Base-by-base conservation (phyloP, 352 stramenopile species). In the Phytophthora kernoviae region DNA sequence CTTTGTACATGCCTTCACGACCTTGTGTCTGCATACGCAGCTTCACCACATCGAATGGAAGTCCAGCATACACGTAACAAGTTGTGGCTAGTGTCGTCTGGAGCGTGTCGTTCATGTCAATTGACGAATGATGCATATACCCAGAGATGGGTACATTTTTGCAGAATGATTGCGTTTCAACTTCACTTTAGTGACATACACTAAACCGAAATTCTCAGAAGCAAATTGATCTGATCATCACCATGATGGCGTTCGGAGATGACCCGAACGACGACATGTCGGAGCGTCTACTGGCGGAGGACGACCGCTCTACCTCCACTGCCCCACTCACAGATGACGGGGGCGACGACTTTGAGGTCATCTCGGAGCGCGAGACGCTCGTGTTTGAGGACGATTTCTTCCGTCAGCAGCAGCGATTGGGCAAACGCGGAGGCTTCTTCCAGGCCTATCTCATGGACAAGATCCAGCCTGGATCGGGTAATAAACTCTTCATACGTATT, bases 381-480 rank as follows among this genome's bases (percentile, higher is more conserved):
- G 81, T 93, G 41, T 93, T 93, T 44, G 79, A 90, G 21, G 74
- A 88, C 54, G 77, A 84, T 37, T 68, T 79, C 56, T 76, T 71
- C 43, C 66, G 51, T 11, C 58, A 70, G 20, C 73, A 79, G 39
- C 58, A 74, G 56, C 62, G 68, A 11, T 43, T 70, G 30, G 51
- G 58, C 22, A 66, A 73, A 22, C 63, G 58, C 14, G 49, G 66
- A 41, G 64, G 81, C 30, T 87, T 93, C 45, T 83, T 92, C 58
- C 70, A 89, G 52, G 76, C 73, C 51, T 91, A 91, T 39, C 58
- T 95, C 17, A 78, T 91, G 51, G 78, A 89, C 65, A 93, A 90
- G 67, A 88, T 95, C 34, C 82, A 91, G 62, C 86, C 86, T 4
- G 86, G 86, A 63, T 95, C 86, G 48, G 81, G 85, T 94, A 68